These are phyloP conservation scores for Geranium brycei DNA, from an alignment of 345 rosid genomes.

Conservation along the genomic window DNA sequence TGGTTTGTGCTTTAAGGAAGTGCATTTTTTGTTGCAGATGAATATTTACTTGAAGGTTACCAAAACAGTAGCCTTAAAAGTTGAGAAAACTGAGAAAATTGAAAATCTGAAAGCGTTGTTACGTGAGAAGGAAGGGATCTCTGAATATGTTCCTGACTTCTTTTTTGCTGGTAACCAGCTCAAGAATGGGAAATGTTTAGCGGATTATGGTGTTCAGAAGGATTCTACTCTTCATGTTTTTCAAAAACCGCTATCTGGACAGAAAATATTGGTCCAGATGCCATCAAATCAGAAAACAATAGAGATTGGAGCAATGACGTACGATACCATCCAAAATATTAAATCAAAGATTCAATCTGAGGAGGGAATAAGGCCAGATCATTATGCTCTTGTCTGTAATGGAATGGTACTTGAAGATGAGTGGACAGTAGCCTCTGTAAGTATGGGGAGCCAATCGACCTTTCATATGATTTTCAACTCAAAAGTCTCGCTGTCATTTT, in stretches of 20 bases:
- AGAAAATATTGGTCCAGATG: conserved; percentile 14
- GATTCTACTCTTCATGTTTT: conserved; percentile 16
- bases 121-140: conserved; percentile 15
- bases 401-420: conserved; percentile 21
- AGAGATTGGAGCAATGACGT: conserved; percentile 11
- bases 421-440: conserved; percentile 15
- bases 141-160: conserved; percentile 11
- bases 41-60: conserved; percentile 19
- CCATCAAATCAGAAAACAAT: conserved; percentile 9
- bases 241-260: neutral
- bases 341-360: conserved; percentile 14
- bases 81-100: conserved; percentile 13
- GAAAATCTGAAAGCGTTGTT: conserved; percentile 17
- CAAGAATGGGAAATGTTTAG: conserved; percentile 11
- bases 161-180: conserved; percentile 19
- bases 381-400: conserved; percentile 16
- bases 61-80: conserved; percentile 17
- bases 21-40: conserved; percentile 11
- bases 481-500: conserved; percentile 14
- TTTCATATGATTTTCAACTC: conserved; percentile 16
- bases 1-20: no score
- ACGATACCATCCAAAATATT: conserved; percentile 15
- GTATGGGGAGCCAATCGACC: conserved; percentile 12
- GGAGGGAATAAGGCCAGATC: conserved; percentile 15
- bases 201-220: conserved; percentile 15